Conservation (phyloP, 805 yeast species). For the Candida koratica region DNA sequence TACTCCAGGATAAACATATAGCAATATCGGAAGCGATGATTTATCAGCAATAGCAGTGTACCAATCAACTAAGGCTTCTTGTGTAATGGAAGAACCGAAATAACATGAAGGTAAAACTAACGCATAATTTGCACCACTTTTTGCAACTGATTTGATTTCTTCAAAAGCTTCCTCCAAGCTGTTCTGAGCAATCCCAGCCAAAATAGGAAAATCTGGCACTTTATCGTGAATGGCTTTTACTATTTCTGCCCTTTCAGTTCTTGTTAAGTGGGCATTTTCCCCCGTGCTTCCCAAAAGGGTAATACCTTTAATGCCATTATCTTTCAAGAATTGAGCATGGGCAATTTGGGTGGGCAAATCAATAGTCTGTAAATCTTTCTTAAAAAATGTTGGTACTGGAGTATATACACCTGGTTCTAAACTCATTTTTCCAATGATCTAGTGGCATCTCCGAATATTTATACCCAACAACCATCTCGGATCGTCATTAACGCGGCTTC, state of each 20-base stretch:
- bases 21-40: conserved; percentile 39
- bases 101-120: conserved; percentile 45
- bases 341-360: conserved; percentile 4
- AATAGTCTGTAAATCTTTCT: conserved; percentile 14
- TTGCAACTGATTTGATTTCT: conserved; percentile 31
- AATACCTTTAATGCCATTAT: conserved; percentile 45
- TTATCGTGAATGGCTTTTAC: conserved; percentile 30
- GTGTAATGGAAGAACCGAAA: conserved; percentile 44
- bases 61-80: conserved; percentile 46
- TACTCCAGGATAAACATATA: conserved; percentile 51
- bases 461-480: background rate
- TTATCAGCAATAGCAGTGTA: conserved; percentile 41
- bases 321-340: conserved; percentile 32
- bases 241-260: conserved; percentile 39
- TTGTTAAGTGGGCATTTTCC: conserved; percentile 49
- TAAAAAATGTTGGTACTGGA: conserved; percentile 21
- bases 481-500: background rate
- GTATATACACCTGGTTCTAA: conserved; percentile 51
- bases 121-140: conserved; percentile 39
- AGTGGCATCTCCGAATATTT: conserved; percentile 5
- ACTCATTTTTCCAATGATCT: conserved; percentile 37
- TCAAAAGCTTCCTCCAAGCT: conserved; percentile 42
- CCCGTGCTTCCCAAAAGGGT: conserved; percentile 55
- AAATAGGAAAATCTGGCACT: conserved; percentile 38
- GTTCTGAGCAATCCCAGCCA: conserved; percentile 50